Base-by-base conservation (phyloP, 176 grass and related monocot genomes). In the Eragrostis curvula region DNA sequence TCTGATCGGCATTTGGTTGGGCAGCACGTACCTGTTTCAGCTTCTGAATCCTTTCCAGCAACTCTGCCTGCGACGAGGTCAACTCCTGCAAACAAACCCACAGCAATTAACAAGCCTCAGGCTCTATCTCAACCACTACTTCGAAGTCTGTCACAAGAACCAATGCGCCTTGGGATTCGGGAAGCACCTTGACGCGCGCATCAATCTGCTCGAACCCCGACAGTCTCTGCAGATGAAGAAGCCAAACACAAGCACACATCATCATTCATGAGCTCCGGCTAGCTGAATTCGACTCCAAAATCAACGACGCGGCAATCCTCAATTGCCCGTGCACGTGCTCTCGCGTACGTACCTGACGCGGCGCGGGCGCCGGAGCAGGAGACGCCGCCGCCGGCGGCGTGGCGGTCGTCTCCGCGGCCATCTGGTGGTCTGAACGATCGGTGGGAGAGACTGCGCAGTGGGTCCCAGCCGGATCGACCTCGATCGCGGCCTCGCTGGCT, bases 21-120 rank as follows among this genome's bases (percentile, higher is more conserved):
- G 13, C 24, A 50, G 51, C 73, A 16, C 47, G 25, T 86, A 93
- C 94, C 90, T 85, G 83, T 89, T 91, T 93, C 46, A 97, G 72
- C 75, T 40, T 83, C 73, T 89, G 83, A 79, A 97, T 93, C 86
- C 67, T 82, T 56, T 66, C 81, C 79, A 88, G 81, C 73, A 96
- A 64, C 75, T 93, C 85, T 8, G 61, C 81, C 78, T 93, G 93
- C 16, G 90, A 96, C 78, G 74, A 84, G 81, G 84, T 90, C 85
- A 96, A 56, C 70, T 88, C 93, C 93, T 96, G 82, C 79, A 70
- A 57, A 68, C 48, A 90, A 87, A 13, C 53, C 2, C 14, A 52
- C 48, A 29, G 42, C 56, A 40, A 63, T 53, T 23, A 81, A 17
- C 5, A 45, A 7, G 43, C 12, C 12, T 5, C 1, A 17, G n/a